Conservation (phyloP, 305 asterid genomes). For the Solanum hybrid region DNA sequence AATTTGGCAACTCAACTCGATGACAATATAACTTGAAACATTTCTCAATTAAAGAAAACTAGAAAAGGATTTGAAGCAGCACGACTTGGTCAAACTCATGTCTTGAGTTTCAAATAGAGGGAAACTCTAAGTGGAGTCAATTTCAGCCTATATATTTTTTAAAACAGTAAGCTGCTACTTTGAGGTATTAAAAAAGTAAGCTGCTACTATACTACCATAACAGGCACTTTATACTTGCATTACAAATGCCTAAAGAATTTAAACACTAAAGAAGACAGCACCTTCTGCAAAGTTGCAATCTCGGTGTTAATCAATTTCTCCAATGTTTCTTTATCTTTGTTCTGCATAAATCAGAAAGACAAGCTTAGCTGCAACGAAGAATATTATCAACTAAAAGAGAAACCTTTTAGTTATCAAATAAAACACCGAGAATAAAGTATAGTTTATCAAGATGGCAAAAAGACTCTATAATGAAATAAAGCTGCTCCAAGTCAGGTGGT, state of each 20-base stretch:
- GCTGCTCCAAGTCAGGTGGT: not conserved
- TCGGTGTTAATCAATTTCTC: conserved; percentile 33
- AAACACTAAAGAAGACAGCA: conserved; percentile 5
- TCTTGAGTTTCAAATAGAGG: not conserved
- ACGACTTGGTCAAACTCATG: not conserved
- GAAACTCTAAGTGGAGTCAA: not conserved
- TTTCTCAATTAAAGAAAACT: not conserved
- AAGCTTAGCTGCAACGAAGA: not conserved
- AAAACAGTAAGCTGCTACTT: not conserved
- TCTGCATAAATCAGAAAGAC: conserved; percentile 36
- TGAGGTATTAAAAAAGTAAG: not conserved
- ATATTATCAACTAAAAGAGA: not conserved
- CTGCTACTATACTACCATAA: not conserved
- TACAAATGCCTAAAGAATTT: not conserved
- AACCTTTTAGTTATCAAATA: not conserved
- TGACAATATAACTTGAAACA: not conserved
- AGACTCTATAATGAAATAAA: not conserved
- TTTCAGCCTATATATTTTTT: not conserved
- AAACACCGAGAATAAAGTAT: not conserved
- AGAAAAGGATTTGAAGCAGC: not conserved
- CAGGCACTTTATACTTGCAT: not conserved
- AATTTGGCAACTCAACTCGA: not conserved
- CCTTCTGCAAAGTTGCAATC: conserved; percentile 35
- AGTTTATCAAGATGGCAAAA: not conserved
- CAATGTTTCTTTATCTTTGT: conserved; percentile 55